phyloP scores from a whole-genome alignment of 768 basidiomycete species.

The Termitomyces sp. region DNA sequence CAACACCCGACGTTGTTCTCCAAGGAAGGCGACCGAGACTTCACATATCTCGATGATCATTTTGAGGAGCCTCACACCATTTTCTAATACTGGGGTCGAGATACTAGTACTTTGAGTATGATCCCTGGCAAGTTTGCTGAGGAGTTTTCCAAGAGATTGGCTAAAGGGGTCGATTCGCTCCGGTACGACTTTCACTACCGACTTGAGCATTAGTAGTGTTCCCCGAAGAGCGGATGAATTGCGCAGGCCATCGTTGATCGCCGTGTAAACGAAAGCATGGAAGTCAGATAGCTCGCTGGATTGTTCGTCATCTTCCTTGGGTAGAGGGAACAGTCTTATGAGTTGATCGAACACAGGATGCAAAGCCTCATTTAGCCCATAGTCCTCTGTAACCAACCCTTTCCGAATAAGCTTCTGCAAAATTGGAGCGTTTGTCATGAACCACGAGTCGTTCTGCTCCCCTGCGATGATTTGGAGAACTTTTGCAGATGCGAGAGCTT shows the following conservation, averaged over 20 bases:
- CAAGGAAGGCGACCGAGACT: conserved; percentile 72
- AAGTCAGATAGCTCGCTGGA: conserved; percentile 72
- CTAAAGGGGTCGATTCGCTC: conserved; percentile 84
- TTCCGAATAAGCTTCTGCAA: conserved; percentile 86
- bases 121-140: conserved; percentile 84
- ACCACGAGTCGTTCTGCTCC: conserved; percentile 85
- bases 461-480: conserved; percentile 84
- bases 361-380: conserved; percentile 74
- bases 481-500: conserved; percentile 79
- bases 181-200: conserved; percentile 75
- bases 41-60: conserved; percentile 88
- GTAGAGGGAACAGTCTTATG: conserved; percentile 70
- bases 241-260: conserved; percentile 77
- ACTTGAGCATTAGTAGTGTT: conserved; percentile 82
- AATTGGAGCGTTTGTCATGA: conserved; percentile 59
- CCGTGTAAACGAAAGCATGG: conserved; percentile 68
- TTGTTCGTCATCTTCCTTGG: conserved; percentile 77
- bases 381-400: conserved; percentile 79
- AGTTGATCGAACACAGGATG: conserved; percentile 82
- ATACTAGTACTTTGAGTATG: conserved; percentile 60
- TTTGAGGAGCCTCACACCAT: conserved; percentile 60
- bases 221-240: conserved; percentile 72
- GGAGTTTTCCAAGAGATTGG: conserved; percentile 71
- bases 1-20: conserved; percentile 82
- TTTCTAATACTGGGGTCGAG: conserved; percentile 46